phyloP scores from a whole-genome alignment of 2,329 filamentous ascomycete genomes.

The Domatiomyces catenatus region DNA sequence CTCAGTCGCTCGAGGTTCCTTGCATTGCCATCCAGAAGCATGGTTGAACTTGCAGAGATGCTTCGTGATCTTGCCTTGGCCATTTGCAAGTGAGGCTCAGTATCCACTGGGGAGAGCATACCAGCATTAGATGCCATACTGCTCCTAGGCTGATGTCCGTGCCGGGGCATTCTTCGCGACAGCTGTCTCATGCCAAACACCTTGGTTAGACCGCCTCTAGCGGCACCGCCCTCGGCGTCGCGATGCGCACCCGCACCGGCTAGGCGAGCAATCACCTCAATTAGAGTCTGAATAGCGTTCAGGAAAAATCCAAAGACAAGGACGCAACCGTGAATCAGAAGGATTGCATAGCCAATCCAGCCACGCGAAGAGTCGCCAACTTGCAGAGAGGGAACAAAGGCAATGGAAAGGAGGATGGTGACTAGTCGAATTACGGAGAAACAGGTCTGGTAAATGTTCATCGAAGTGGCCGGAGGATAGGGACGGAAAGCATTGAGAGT shows the following conservation, averaged over 20 bases:
- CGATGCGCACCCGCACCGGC: conserved; percentile 53
- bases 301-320: conserved; percentile 85
- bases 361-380: conserved; percentile 67
- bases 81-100: conserved; percentile 41
- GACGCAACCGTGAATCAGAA: conserved; percentile 71
- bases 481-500: conserved; percentile 81
- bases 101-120: conserved; percentile 49
- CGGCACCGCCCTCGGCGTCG: conserved; percentile 41
- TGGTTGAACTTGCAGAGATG: conserved; percentile 45
- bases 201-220: conserved; percentile 71
- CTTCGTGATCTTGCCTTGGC: conserved; percentile 41
- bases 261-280: conserved; percentile 73
- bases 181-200: conserved; percentile 86
- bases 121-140: conserved; percentile 71
- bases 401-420: conserved; percentile 58
- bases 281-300: conserved; percentile 75
- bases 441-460: conserved; percentile 88
- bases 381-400: conserved; percentile 71
- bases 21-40: conserved; percentile 40
- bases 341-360: conserved; percentile 88
- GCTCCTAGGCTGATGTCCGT: conserved; percentile 45
- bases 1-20: conserved; percentile 37
- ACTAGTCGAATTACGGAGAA: conserved; percentile 66
- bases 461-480: conserved; percentile 80
- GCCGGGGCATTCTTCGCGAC: conserved; percentile 53